These are phyloP conservation scores for Dactylonectria macrodidyma DNA, from an alignment of 2,329 filamentous ascomycete genomes.

Conservation along the genomic window DNA sequence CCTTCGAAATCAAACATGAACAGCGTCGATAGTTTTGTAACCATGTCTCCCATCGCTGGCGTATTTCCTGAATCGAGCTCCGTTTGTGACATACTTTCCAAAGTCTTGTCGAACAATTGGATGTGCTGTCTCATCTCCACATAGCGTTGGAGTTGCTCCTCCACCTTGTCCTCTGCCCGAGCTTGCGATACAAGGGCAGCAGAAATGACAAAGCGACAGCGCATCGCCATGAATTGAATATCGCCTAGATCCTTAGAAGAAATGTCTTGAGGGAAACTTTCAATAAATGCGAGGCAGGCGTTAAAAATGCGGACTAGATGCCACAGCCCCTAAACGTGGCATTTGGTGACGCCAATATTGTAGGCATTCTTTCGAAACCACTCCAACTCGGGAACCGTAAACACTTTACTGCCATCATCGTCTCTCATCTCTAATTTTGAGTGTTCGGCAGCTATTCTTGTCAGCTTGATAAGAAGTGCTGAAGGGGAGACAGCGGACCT, in stretches of 20 bases:
- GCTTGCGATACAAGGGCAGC: slow-evolving; percentile 67
- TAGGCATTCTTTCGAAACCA: slow-evolving; percentile 91
- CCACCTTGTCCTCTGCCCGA: slow-evolving; percentile 64
- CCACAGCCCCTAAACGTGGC: slow-evolving; percentile 66
- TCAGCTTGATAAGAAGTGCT: slow-evolving; percentile 24
- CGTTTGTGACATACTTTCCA: slow-evolving; percentile 63
- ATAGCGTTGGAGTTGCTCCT: slow-evolving; percentile 73
- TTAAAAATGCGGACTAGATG: slow-evolving; percentile 70
- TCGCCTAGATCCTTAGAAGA: slow-evolving; percentile 60
- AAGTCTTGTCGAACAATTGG: slow-evolving; percentile 71
- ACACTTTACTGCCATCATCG: slow-evolving; percentile 62
- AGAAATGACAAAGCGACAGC: slow-evolving; percentile 79
- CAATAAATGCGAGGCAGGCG: slow-evolving; percentile 67
- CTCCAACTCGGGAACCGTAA: slow-evolving; percentile 77
- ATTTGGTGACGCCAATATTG: slow-evolving; percentile 79
- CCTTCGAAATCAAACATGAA: slow-evolving; percentile 87
- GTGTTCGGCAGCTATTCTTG: slow-evolving; percentile 44
- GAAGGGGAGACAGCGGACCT: slow-evolving; percentile 50
- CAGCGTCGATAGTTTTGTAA: slow-evolving; percentile 75
- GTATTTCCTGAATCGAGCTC: slow-evolving; percentile 58
- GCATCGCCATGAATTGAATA: slow-evolving; percentile 71
- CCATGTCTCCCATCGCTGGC: slow-evolving; percentile 65
- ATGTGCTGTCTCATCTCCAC: slow-evolving; percentile 73
- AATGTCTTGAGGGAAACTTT: slow-evolving; percentile 65
- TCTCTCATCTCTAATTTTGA: slow-evolving; percentile 55